phyloP scores from a whole-genome alignment of 306 rosid genomes.

The Vachellia pachyceras region DNA sequence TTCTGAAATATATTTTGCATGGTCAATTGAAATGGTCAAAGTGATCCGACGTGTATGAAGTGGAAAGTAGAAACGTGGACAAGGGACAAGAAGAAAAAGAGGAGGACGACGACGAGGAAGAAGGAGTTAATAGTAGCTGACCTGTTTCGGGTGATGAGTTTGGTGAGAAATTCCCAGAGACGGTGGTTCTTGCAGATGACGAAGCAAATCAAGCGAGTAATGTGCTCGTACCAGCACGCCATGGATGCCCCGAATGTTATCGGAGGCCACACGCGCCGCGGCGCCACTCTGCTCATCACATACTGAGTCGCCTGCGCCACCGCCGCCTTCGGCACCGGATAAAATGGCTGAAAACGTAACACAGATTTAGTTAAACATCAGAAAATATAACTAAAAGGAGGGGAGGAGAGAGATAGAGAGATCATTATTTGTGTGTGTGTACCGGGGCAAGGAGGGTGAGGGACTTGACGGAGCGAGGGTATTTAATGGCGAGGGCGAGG shows the following conservation, averaged over 20 bases:
- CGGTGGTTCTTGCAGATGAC: slow-evolving; percentile 94
- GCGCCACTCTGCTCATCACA: slow-evolving; percentile 85
- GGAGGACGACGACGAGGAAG: too few relatives aligned
- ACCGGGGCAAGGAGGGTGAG: slow-evolving; percentile 92
- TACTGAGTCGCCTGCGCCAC: slow-evolving; percentile 66
- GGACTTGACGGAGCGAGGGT: slow-evolving; percentile 81
- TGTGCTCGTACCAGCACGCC: slow-evolving; percentile 96
- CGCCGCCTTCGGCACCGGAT: slow-evolving; percentile 73
- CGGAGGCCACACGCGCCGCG: slow-evolving; percentile 90
- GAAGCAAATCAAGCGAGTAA: slow-evolving; percentile 76
- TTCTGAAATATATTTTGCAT: background rate
- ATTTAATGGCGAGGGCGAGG: slow-evolving; percentile 77
- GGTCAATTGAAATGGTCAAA: background rate
- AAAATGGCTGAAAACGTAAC: slow-evolving; percentile 56
- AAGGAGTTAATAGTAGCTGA: slow-evolving; percentile 27
- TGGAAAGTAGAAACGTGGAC: background rate
- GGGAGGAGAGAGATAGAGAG: background rate
- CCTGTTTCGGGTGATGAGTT: slow-evolving; percentile 86
- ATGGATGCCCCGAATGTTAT: slow-evolving; percentile 77
- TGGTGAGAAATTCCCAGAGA: slow-evolving; percentile 75
- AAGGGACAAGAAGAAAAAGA: background rate
- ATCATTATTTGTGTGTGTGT: background rate
- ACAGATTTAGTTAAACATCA: background rate
- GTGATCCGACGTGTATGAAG: background rate
- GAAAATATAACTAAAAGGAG: background rate